Percentiles rank a stretch among this genome's conserved stretches.
Conservation (phyloP, 192 early-diverging fungal species). For the Backusella parvicylindrica region DNA sequence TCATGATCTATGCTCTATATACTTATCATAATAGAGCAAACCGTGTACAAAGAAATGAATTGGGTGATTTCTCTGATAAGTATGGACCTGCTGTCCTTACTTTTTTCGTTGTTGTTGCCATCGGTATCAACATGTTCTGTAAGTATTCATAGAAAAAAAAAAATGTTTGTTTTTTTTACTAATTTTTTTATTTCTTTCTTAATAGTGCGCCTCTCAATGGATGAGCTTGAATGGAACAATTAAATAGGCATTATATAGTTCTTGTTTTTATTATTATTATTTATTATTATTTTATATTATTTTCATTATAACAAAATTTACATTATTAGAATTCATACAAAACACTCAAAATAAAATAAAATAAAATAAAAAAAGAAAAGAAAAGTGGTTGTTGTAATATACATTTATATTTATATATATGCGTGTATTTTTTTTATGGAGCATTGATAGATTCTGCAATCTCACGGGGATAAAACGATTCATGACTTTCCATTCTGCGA, state of each 20-base stretch:
- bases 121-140: slow-evolving; percentile 72
- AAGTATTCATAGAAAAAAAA: slow-evolving; percentile 26
- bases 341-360: not conserved
- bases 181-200: not conserved
- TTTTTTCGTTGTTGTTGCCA: slow-evolving; percentile 57
- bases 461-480: not conserved
- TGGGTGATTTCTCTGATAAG: slow-evolving; percentile 75
- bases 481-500: slow-evolving; percentile 15
- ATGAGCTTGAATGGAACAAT: not conserved
- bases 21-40: slow-evolving; percentile 75
- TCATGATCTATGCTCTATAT: slow-evolving; percentile 77
- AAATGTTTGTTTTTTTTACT: not conserved
- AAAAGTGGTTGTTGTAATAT: not conserved
- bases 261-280: not conserved
- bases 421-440: not conserved
- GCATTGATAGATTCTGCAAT: not conserved
- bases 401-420: not conserved
- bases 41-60: slow-evolving; percentile 60
- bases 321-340: not conserved
- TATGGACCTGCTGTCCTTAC: slow-evolving; percentile 71
- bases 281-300: not conserved
- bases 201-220: not conserved
- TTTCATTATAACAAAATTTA: not conserved
- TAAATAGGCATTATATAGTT: not conserved
- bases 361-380: not conserved